Evolutionary conservation across 768 basidiomycete species (phyloP).

Genomic region (Steccherinum ochraceum): DNA sequence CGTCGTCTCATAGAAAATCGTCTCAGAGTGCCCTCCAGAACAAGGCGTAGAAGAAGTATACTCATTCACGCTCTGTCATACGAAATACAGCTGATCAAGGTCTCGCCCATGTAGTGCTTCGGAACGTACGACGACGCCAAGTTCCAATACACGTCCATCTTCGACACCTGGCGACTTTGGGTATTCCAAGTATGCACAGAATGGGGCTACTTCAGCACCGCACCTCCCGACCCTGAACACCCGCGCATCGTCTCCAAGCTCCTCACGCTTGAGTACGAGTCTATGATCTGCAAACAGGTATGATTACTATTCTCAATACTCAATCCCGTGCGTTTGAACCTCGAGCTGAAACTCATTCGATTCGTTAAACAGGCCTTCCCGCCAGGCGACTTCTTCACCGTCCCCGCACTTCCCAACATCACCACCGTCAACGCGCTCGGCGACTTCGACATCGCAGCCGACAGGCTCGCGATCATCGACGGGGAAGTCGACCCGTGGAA

Average conservation of each 20-base stretch:
- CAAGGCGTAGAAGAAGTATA: slow-evolving; percentile 43
- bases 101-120: slow-evolving; percentile 56
- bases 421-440: slow-evolving; percentile 79
- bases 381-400: slow-evolving; percentile 65
- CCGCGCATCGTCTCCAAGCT: slow-evolving; percentile 77
- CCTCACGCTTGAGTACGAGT: slow-evolving; percentile 66
- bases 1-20: slow-evolving; percentile 35
- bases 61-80: slow-evolving; percentile 13
- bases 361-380: slow-evolving; percentile 56
- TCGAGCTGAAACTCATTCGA: background rate
- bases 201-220: slow-evolving; percentile 90
- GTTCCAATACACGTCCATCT: slow-evolving; percentile 54
- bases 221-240: slow-evolving; percentile 48
- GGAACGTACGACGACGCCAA: slow-evolving; percentile 69
- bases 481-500: slow-evolving; percentile 93
- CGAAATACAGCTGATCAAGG: background rate
- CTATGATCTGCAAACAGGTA: slow-evolving; percentile 64
- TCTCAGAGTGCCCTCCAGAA: slow-evolving; percentile 50
- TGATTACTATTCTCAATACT: slow-evolving; percentile 16
- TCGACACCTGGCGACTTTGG: slow-evolving; percentile 84
- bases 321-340: background rate
- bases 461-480: slow-evolving; percentile 83
- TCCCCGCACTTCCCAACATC: slow-evolving; percentile 73
- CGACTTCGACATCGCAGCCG: slow-evolving; percentile 75
- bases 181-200: slow-evolving; percentile 88